Evolutionary conservation across 2,329 filamentous ascomycete species (phyloP).

Genomic region (Golovinomyces cichoracearum): DNA sequence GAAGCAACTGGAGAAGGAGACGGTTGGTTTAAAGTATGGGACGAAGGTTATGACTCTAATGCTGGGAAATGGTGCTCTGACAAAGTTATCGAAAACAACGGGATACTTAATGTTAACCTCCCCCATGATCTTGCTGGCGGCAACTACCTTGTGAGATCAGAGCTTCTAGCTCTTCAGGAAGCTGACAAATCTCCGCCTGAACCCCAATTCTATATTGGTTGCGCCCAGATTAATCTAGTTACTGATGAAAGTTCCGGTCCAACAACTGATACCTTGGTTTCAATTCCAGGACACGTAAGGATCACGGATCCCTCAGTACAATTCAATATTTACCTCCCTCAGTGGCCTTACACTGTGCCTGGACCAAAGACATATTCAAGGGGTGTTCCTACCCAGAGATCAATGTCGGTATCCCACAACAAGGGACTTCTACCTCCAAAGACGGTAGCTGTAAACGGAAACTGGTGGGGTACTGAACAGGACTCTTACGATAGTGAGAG

Average conservation of each 20-base stretch:
- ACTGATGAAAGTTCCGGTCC: slow-evolving; percentile 23
- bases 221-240: slow-evolving; percentile 42
- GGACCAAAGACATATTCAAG: slow-evolving; percentile 22
- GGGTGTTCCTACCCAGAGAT: neutral
- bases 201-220: slow-evolving; percentile 50
- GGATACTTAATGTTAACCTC: slow-evolving; percentile 34
- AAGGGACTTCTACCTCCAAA: slow-evolving; percentile 27
- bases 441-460: slow-evolving; percentile 39
- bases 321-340: slow-evolving; percentile 36
- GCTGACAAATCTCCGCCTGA: slow-evolving; percentile 25
- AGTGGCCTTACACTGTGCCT: slow-evolving; percentile 30
- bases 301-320: slow-evolving; percentile 27
- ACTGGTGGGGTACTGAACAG: slow-evolving; percentile 44
- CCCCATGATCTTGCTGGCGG: slow-evolving; percentile 35
- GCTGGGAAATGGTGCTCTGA: slow-evolving; percentile 42
- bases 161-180: slow-evolving; percentile 42
- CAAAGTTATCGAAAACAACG: slow-evolving; percentile 36
- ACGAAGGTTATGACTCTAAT: slow-evolving; percentile 34
- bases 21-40: slow-evolving; percentile 60
- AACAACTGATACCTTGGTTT: slow-evolving; percentile 21
- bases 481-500: slow-evolving; percentile 26
- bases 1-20: slow-evolving; percentile 27
- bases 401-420: slow-evolving; percentile 12
- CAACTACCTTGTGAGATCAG: slow-evolving; percentile 43
- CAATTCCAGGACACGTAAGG: slow-evolving; percentile 40